These are phyloP conservation scores for Penicillium corylophilum DNA, from an alignment of 2,329 filamentous ascomycete species.

Conservation along the genomic window DNA sequence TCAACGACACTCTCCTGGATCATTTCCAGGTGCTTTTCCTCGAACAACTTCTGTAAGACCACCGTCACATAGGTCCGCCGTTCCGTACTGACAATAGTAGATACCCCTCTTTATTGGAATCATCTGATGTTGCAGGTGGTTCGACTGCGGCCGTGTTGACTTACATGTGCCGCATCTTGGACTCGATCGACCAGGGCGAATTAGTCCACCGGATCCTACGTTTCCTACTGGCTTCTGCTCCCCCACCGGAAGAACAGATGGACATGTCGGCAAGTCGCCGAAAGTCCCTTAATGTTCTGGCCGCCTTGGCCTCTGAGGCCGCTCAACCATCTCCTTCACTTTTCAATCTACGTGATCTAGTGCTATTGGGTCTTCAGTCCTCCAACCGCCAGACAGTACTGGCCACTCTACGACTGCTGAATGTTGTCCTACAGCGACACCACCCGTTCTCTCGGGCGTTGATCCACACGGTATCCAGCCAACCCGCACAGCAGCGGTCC, in stretches of 20 bases:
- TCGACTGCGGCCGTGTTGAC: constrained; percentile 95
- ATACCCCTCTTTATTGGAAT: constrained; percentile 93
- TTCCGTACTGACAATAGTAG: constrained; percentile 44
- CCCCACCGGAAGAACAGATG: constrained; percentile 59
- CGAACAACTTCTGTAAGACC: constrained; percentile 78
- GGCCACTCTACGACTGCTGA: constrained; percentile 83
- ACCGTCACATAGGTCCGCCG: not conserved
- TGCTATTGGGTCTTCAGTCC: constrained; percentile 80
- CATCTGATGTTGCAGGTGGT: constrained; percentile 93
- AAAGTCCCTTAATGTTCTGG: constrained; percentile 85
- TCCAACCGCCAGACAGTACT: constrained; percentile 84
- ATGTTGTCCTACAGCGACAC: constrained; percentile 81
- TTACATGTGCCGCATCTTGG: constrained; percentile 85
- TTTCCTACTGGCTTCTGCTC: constrained; percentile 80
- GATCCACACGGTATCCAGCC: constrained; percentile 58
- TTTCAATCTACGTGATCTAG: constrained; percentile 90
- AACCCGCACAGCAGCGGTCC: constrained; percentile 31
- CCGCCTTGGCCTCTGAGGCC: constrained; percentile 71
- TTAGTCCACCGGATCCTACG: constrained; percentile 91
- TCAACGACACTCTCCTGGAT: constrained; percentile 88
- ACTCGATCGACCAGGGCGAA: constrained; percentile 87
- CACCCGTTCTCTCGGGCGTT: constrained; percentile 73
- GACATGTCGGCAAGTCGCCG: constrained; percentile 63
- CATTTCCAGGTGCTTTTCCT: constrained; percentile 97
- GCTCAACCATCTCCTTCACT: constrained; percentile 78